Percentiles rank a stretch among this genome's conserved stretches.
phyloP scores from a whole-genome alignment of 306 rosid genomes.

The Biancaea sappan region DNA sequence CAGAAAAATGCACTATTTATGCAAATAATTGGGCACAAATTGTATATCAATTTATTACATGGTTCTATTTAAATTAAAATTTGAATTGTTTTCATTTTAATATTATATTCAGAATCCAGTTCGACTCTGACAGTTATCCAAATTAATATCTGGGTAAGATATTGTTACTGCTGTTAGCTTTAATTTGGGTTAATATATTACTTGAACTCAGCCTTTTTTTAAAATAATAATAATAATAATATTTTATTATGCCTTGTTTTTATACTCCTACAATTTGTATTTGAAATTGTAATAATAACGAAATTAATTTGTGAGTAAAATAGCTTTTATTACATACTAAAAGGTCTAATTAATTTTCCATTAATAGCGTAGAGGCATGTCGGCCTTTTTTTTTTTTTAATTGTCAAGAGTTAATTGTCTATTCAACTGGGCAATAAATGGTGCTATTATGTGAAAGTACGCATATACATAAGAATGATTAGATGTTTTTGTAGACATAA shows the following conservation, averaged over 20 bases:
- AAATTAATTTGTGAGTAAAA: neutral
- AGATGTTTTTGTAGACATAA: neutral
- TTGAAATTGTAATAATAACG: neutral
- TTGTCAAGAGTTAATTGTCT: neutral
- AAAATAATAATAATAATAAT: no score
- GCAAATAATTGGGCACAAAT: neutral
- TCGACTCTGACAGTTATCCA: neutral
- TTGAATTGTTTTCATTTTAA: neutral
- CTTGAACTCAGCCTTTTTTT: no score
- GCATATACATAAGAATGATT: neutral
- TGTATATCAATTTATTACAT: neutral
- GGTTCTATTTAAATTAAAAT: neutral
- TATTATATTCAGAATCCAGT: neutral
- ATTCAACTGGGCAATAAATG: conserved; percentile 11
- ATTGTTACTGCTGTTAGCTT: neutral
- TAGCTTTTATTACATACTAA: neutral
- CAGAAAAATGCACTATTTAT: neutral
- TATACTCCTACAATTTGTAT: no score
- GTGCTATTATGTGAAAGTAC: neutral
- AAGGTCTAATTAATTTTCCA: neutral
- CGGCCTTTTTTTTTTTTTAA: no score
- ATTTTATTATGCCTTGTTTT: no score
- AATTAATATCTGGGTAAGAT: neutral
- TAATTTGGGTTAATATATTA: no score
- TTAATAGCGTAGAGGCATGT: neutral